Evolutionary conservation across 768 basidiomycete genomes (phyloP).

Genomic region (Pisolithus orientalis): DNA sequence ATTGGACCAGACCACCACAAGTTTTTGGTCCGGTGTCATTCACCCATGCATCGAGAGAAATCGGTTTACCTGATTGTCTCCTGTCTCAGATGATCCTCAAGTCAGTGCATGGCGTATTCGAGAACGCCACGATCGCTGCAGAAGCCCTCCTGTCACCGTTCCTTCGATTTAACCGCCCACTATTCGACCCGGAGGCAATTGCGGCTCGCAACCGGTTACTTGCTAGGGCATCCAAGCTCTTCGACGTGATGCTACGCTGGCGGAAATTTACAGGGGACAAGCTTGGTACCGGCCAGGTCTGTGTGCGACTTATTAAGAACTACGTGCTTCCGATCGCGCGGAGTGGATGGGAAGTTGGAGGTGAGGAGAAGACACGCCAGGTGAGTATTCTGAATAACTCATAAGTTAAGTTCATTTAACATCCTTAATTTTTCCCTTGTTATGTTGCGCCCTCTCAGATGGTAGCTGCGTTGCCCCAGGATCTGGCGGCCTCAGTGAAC

Average conservation of each 20-base stretch:
- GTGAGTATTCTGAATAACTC: slow-evolving; percentile 32
- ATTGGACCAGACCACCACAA: slow-evolving; percentile 58
- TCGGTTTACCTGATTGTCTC: slow-evolving; percentile 6
- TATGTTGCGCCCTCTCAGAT: slow-evolving; percentile 11
- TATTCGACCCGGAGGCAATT: slow-evolving; percentile 74
- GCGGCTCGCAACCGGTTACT: slow-evolving; percentile 69
- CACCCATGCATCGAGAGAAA: background rate
- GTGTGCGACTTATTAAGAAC: slow-evolving; percentile 49
- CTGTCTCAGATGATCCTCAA: slow-evolving; percentile 48
- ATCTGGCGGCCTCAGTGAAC: slow-evolving; percentile 18
- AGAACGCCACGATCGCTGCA: slow-evolving; percentile 47
- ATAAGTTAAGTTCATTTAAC: background rate
- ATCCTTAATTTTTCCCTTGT: slow-evolving; percentile 3
- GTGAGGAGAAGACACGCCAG: slow-evolving; percentile 55
- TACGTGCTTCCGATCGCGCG: slow-evolving; percentile 62
- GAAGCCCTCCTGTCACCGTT: slow-evolving; percentile 47
- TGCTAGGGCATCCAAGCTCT: slow-evolving; percentile 59
- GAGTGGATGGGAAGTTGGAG: slow-evolving; percentile 85
- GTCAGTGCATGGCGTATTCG: slow-evolving; percentile 46
- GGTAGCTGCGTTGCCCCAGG: slow-evolving; percentile 16
- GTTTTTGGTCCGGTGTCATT: slow-evolving; percentile 46
- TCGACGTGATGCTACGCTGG: slow-evolving; percentile 72
- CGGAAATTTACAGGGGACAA: slow-evolving; percentile 61
- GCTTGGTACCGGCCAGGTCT: slow-evolving; percentile 49
- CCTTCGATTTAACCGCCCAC: slow-evolving; percentile 32